Base-by-base conservation (phyloP, 345 rosid species). In the Eutrema heterophyllum region DNA sequence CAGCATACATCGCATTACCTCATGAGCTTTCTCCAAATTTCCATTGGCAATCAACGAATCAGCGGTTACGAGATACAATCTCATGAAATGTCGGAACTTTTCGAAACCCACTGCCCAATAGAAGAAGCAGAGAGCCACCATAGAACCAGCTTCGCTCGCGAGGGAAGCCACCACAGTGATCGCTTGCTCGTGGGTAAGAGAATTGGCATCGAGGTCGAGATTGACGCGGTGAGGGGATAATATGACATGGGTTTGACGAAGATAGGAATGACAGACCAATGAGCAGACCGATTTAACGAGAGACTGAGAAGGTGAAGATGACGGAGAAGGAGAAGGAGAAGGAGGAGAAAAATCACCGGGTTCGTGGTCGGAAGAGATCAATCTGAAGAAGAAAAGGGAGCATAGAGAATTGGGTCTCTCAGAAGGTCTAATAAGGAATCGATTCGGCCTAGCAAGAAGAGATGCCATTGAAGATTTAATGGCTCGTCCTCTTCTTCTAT, bases 41-140 rank as follows among this genome's bases (percentile, higher is more conserved):
- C 81, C 85, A 45, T 91, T 91, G 6, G 54, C 75, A 57, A 88
- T 71, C 72, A 89, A 81, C 16, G 87, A 88, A 68, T 83, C 78
- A 3, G 91, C 83, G 14, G 83, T 82, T 4, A 89, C 85, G 50
- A 93, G 86, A 45, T 91, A 91, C 21, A 91, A 59, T 76, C 98
- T 83, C 96, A 85, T 91, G 70, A 93, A 91, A 80, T 84, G 82
- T 63, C 91, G 82, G 45, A 91, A 93, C 46, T 87, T 91, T 39
- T 72, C 46, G 56, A 73, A 70, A 64, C 79, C 84, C 52, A 85
- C 68, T 2, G 85, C 80, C 97, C 96, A 91, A 35, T 93, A 39
- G 59, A 91, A 93, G 89, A 93, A 93, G 64, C 89, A 69, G 21
- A 91, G 70, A 1, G 98, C 86, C 68, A 87, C 97, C 90, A 91